phyloP scores from a whole-genome alignment of 331 rosid species.

The Cydonia oblonga region DNA sequence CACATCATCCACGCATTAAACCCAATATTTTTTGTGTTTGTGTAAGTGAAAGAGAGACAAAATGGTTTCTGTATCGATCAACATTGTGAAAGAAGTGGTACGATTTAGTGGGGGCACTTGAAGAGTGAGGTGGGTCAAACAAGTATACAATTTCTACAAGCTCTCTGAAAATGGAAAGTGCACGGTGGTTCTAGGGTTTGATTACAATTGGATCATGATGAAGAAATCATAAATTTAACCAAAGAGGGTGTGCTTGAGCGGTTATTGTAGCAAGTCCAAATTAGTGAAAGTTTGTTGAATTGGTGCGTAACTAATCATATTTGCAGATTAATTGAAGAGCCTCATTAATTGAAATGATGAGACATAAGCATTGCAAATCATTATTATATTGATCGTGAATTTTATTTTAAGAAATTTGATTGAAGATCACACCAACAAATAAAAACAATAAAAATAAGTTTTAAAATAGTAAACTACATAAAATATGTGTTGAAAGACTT shows the following conservation, averaged over 20 bases:
- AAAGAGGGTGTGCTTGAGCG: background rate
- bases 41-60: background rate
- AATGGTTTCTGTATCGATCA: background rate
- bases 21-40: background rate
- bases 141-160: background rate
- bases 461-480: background rate
- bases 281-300: background rate
- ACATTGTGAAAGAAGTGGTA: background rate
- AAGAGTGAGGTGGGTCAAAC: background rate
- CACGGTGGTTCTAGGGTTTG: background rate
- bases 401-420: background rate
- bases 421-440: background rate
- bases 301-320: background rate
- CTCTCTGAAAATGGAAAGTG: background rate
- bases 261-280: background rate
- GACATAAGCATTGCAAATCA: background rate
- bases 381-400: background rate
- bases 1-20: background rate
- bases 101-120: background rate
- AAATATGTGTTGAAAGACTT: background rate
- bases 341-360: background rate
- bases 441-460: too few relatives aligned
- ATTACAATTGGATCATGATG: constrained; percentile 1
- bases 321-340: background rate
- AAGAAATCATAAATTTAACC: background rate